These are phyloP conservation scores for Lepidium africanum DNA, from an alignment of 345 rosid genomes.

Conservation along the genomic window DNA sequence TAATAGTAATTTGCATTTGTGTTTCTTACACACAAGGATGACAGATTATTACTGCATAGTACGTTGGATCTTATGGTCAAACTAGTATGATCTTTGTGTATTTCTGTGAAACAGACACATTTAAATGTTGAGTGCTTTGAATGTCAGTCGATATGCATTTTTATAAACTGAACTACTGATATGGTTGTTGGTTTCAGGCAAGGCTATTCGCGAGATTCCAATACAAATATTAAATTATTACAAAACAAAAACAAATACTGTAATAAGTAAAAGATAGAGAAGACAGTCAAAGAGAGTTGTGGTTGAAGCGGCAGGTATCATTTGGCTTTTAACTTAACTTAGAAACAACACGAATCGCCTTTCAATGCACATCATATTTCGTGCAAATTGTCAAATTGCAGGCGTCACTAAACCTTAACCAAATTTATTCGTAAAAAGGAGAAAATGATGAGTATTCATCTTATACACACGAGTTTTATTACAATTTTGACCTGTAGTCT, in stretches of 20 bases:
- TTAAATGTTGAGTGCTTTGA: constrained; percentile 2
- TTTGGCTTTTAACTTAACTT: constrained; percentile 7
- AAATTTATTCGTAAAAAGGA: too few species aligned
- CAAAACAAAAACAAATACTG: neutral
- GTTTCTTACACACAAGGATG: neutral
- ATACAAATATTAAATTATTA: constrained; percentile 14
- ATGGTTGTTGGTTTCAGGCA: constrained; percentile 23
- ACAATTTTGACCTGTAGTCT: neutral
- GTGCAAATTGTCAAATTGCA: neutral
- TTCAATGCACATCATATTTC: neutral
- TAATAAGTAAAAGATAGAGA: too few species aligned
- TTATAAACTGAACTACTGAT: neutral
- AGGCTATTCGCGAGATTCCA: constrained; percentile 15
- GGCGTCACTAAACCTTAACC: too few species aligned
- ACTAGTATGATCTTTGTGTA: neutral
- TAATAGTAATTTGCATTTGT: too few species aligned
- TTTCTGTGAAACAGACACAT: constrained; percentile 7
- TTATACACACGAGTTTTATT: too few species aligned
- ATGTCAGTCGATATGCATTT: constrained; percentile 3
- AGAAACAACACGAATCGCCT: neutral
- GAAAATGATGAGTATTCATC: too few species aligned
- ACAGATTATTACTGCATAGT: constrained; percentile 1
- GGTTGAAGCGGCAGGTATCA: neutral
- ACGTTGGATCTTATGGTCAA: constrained; percentile 15
- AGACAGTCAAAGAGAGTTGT: too few species aligned